phyloP scores from a whole-genome alignment of 2,329 filamentous ascomycete genomes.

The Zymoseptoria passerinii region DNA sequence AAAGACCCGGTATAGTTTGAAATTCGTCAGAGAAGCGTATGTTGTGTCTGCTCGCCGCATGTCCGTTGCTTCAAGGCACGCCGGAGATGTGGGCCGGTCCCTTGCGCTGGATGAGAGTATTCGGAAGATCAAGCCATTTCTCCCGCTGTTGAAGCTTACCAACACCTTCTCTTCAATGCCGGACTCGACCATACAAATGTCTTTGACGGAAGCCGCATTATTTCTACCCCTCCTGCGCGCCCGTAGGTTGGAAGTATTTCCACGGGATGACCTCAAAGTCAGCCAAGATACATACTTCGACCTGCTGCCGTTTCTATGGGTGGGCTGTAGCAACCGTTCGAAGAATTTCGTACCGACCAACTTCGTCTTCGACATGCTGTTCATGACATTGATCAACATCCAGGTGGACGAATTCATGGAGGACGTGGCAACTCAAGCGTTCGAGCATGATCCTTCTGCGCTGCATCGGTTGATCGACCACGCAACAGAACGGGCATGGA shows the following conservation, averaged over 20 bases:
- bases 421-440: neutral
- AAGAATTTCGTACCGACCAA: neutral
- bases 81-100: neutral
- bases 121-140: neutral
- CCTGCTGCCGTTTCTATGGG: neutral
- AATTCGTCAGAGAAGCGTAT: neutral
- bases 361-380: neutral
- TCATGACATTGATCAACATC: neutral
- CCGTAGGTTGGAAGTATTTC: neutral
- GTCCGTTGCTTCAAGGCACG: neutral
- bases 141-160: neutral
- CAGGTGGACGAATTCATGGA: neutral
- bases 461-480: neutral
- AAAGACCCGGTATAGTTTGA: neutral
- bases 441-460: neutral
- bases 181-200: neutral
- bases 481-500: neutral
- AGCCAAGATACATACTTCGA: neutral
- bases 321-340: neutral
- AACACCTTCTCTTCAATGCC: neutral
- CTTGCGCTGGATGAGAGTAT: neutral
- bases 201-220: neutral
- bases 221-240: neutral
- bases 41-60: neutral
- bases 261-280: neutral